Conservation (phyloP, 805 yeast species). For the Candida hispaniensis region DNA sequence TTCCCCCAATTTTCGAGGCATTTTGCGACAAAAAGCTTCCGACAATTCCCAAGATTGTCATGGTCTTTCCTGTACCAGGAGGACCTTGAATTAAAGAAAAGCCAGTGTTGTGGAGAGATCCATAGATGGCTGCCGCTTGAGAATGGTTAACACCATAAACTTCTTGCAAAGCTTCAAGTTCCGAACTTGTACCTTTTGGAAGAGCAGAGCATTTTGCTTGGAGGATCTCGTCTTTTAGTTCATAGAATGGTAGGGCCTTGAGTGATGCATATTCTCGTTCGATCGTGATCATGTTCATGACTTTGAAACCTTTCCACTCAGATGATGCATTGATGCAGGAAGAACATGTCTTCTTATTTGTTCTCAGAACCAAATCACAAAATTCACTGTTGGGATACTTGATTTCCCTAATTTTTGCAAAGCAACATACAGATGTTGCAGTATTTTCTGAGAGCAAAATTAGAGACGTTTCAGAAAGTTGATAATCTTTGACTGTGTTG, state of each 20-base stretch:
- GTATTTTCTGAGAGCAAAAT: slow-evolving; percentile 37
- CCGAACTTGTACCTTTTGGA: slow-evolving; percentile 25
- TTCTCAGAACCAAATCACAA: slow-evolving; percentile 65
- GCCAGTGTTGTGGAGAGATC: slow-evolving; percentile 57
- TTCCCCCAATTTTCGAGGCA: slow-evolving; percentile 4
- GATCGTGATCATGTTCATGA: slow-evolving; percentile 77
- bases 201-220: slow-evolving; percentile 48
- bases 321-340: slow-evolving; percentile 52
- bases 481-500: slow-evolving; percentile 39
- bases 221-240: slow-evolving; percentile 55
- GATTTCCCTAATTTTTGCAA: slow-evolving; percentile 71
- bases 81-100: slow-evolving; percentile 95
- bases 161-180: slow-evolving; percentile 34
- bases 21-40: slow-evolving; percentile 47
- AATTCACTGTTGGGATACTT: slow-evolving; percentile 51
- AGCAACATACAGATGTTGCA: slow-evolving; percentile 37
- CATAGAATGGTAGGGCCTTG: slow-evolving; percentile 72
- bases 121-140: slow-evolving; percentile 81
- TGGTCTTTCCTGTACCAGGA: slow-evolving; percentile 98
- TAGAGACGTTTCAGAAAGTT: slow-evolving; percentile 65
- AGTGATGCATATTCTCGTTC: slow-evolving; percentile 88
- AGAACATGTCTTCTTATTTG: slow-evolving; percentile 41
- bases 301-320: slow-evolving; percentile 54
- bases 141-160: slow-evolving; percentile 60
- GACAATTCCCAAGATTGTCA: slow-evolving; percentile 84